These are phyloP conservation scores for Nyctanthes arbortristis DNA, from an alignment of 257 asterid species.

Conservation along the genomic window DNA sequence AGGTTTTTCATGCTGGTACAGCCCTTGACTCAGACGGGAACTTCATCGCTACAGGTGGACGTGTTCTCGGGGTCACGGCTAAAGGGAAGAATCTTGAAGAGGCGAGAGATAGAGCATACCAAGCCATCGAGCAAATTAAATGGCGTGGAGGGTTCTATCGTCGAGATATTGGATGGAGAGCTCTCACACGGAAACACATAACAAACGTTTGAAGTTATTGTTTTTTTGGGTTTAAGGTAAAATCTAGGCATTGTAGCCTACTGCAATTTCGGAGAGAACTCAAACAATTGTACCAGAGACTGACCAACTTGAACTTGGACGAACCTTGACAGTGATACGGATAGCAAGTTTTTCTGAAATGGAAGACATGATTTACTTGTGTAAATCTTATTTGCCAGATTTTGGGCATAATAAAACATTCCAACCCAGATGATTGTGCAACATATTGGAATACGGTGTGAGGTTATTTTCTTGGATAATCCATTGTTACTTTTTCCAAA, in stretches of 20 bases:
- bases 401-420: not conserved
- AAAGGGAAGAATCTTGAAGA: slow-evolving; percentile 74
- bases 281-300: too few relatives aligned
- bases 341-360: not conserved
- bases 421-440: not conserved
- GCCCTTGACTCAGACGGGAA: slow-evolving; percentile 64
- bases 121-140: slow-evolving; percentile 58
- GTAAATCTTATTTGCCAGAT: not conserved
- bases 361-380: not conserved
- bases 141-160: slow-evolving; percentile 78
- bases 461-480: not conserved
- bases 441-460: not conserved
- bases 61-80: slow-evolving; percentile 90
- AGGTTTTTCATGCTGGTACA: slow-evolving; percentile 87
- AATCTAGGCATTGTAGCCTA: not conserved
- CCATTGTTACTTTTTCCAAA: not conserved
- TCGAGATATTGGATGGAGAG: slow-evolving; percentile 90
- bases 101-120: slow-evolving; percentile 72
- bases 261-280: not conserved
- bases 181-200: slow-evolving; percentile 46
- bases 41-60: slow-evolving; percentile 77
- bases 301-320: not conserved
- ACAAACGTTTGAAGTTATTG: not conserved
- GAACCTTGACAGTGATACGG: not conserved
- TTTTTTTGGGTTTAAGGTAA: not conserved